Evolutionary conservation across 352 stramenopile genomes (phyloP).

Genomic region (Proteromonas lacertae): DNA sequence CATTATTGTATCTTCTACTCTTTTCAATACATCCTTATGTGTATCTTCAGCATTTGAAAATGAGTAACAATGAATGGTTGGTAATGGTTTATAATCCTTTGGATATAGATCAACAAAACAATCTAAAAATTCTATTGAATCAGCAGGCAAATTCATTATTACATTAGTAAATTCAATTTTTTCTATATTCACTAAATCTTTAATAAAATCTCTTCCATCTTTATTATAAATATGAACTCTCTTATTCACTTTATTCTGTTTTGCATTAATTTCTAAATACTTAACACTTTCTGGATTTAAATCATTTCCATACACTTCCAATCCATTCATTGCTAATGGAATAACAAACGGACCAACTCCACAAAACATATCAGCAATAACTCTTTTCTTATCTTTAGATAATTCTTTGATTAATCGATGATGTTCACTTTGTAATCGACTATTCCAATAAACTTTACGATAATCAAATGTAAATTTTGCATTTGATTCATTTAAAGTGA

Average conservation of each 20-base stretch:
- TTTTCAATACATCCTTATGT: conserved; percentile 4
- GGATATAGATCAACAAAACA: conserved; percentile 21
- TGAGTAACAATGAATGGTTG: conserved; percentile 79
- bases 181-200: not conserved
- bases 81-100: conserved; percentile 10
- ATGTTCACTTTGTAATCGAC: conserved; percentile 32
- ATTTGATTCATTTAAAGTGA: conserved; percentile 58
- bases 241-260: conserved; percentile 43
- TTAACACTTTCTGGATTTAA: conserved; percentile 21
- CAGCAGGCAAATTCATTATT: conserved; percentile 79
- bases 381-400: not conserved
- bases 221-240: conserved; percentile 44
- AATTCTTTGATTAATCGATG: conserved; percentile 35
- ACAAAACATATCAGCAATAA: conserved; percentile 70
- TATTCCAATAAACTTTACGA: conserved; percentile 83
- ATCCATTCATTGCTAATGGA: conserved; percentile 36
- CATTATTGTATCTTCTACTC: conserved; percentile 3
- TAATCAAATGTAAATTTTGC: conserved; percentile 72
- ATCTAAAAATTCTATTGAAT: conserved; percentile 64
- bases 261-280: conserved; percentile 51
- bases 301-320: conserved; percentile 26
- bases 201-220: conserved; percentile 19
- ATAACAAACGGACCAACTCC: conserved; percentile 76
- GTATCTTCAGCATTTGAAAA: conserved; percentile 16
- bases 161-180: conserved; percentile 26